Evolutionary conservation across 1,284 basidiomycete genomes (phyloP), one percentile per base, ranked within the genome.

Genomic region (Stereum hirsutum): DNA sequence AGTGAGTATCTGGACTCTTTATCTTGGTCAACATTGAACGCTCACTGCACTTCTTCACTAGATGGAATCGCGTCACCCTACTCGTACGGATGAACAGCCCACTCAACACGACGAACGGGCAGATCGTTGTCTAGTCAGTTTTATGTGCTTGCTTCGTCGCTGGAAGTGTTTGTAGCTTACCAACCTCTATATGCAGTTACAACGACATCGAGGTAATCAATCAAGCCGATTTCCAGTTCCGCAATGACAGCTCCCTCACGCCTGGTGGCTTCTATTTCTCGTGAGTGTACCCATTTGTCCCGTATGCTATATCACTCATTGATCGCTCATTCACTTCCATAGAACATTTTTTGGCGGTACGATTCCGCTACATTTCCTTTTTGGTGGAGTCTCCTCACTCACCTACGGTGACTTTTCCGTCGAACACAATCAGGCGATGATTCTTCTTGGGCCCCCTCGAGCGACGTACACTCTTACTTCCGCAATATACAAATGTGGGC

Each of bases 291-390:
- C n/a, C 11, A 23, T 12, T 38, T 35, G 15, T 15, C 4, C 17
- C 20, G 19, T 39, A 39, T 15, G 36, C n/a, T 25, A 33, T 21
- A 21, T 42, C 20, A 41, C 11, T 28, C 21, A 41, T 19, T 38
- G 17, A 45, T 38, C 37, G n/a, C n/a, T 50, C 17, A 30, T 24
- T 7, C 30, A 47, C 40, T 40, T 19, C 32, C 28, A 19, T 43
- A 82, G 81, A 28, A 84, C 81, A 19, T 86, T 86, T 65, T 85
- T 83, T 54, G 81, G 82, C 60, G 82, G 78, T 70, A 43, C 28
- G 34, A n/a, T 39, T 11, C 6, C 49, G 35, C 45, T 24, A 38
- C 38, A 41, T 40, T 17, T 12, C 17, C 11, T n/a, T n/a, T n/a
- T n/a, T n/a, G n/a, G n/a, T n/a, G n/a, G n/a, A n/a, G n/a, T n/a